Percentiles rank a stretch among this genome's conserved stretches.
These are phyloP conservation scores for Dissoconium aciculare DNA, from an alignment of 2,329 filamentous ascomycete genomes.

Conservation along the genomic window DNA sequence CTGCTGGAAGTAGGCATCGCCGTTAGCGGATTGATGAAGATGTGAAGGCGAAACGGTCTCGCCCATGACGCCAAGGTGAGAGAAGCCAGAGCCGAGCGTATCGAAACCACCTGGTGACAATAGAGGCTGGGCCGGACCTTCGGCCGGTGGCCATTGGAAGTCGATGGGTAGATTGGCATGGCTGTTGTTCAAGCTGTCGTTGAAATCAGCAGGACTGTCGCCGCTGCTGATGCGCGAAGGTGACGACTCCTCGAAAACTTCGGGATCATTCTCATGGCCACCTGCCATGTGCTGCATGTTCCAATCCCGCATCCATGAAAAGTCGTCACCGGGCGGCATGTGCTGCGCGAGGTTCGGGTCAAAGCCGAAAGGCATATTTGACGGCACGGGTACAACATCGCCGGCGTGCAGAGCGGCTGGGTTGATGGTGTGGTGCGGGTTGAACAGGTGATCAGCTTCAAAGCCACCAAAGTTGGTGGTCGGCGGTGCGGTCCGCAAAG, in stretches of 20 bases:
- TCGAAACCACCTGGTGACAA: conserved; percentile 53
- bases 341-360: conserved; percentile 28
- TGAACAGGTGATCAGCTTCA: conserved; percentile 58
- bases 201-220: conserved; percentile 79
- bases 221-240: conserved; percentile 95
- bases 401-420: conserved; percentile 65
- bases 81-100: conserved; percentile 57
- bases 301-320: conserved; percentile 75
- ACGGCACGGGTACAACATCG: conserved; percentile 34
- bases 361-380: conserved; percentile 31
- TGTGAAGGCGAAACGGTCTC: conserved; percentile 67
- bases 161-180: conserved; percentile 13
- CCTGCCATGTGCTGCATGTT: conserved; percentile 51
- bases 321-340: conserved; percentile 57
- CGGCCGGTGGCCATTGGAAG: conserved; percentile 4
- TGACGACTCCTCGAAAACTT: conserved; percentile 79
- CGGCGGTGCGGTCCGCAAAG: conserved; percentile 65
- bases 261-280: conserved; percentile 42
- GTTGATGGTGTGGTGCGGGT: conserved; percentile 47
- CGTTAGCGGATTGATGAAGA: conserved; percentile 50
- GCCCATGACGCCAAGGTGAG: conserved; percentile 55
- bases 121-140: background rate
- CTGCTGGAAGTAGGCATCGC: conserved; percentile 56
- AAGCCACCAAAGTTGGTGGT: conserved; percentile 54
- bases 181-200: conserved; percentile 81